Percentiles rank a stretch among this genome's conserved stretches.
phyloP scores from a whole-genome alignment of 2,329 filamentous ascomycete genomes.

The Fusarium ambrosium region DNA sequence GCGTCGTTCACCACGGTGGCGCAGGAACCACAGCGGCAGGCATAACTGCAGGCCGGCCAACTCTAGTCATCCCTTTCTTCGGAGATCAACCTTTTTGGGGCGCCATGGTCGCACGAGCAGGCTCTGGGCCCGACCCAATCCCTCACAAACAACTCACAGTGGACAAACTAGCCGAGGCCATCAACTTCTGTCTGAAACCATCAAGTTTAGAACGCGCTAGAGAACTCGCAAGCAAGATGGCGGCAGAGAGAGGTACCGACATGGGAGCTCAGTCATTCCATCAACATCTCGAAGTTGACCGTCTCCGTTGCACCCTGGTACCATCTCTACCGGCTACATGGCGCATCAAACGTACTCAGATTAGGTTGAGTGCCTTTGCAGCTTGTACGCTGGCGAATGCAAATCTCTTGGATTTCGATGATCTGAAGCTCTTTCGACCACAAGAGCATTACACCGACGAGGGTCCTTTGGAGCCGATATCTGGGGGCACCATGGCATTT shows the following conservation, averaged over 20 bases:
- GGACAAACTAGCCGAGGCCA: conserved; percentile 75
- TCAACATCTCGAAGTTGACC: conserved; percentile 73
- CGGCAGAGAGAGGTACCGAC: conserved; percentile 74
- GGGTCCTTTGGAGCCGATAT: conserved; percentile 47
- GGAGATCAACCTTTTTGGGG: conserved; percentile 90
- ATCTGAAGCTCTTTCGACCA: conserved; percentile 74
- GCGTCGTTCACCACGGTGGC: conserved; percentile 89
- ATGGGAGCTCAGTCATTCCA: conserved; percentile 78
- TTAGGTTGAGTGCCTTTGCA: conserved; percentile 78
- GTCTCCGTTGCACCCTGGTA: conserved; percentile 77
- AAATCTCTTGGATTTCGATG: conserved; percentile 74
- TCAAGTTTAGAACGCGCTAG: conserved; percentile 69
- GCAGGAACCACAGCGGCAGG: conserved; percentile 90
- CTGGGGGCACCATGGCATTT: background rate
- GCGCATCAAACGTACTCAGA: conserved; percentile 76
- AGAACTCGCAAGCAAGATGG: conserved; percentile 74
- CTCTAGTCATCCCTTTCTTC: conserved; percentile 88
- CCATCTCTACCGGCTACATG: conserved; percentile 80
- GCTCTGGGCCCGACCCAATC: conserved; percentile 79
- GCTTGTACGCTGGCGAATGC: conserved; percentile 76
- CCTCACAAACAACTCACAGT: conserved; percentile 76
- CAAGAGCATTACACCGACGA: conserved; percentile 16
- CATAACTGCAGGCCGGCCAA: conserved; percentile 84
- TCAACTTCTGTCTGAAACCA: conserved; percentile 70
- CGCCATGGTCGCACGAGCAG: conserved; percentile 78